These are phyloP conservation scores for Auricularia heimuer DNA, from an alignment of 768 basidiomycete genomes.

Conservation along the genomic window DNA sequence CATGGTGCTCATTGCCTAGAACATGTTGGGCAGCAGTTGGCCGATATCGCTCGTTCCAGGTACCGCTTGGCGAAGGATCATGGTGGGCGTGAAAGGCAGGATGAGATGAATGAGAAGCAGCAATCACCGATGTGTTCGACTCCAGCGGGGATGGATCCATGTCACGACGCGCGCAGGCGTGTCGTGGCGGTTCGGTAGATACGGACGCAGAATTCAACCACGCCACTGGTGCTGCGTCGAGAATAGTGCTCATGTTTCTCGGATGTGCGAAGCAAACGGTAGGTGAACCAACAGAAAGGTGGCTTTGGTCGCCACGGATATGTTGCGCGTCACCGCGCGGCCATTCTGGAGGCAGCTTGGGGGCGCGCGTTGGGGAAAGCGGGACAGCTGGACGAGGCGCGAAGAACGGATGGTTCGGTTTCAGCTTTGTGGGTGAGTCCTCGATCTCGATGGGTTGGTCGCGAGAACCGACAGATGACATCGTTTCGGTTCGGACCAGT, in stretches of 20 bases:
- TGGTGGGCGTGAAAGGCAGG: too few relatives aligned
- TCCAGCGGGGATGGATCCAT: too few relatives aligned
- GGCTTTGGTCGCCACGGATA: conserved; percentile 46
- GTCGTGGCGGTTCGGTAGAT: too few relatives aligned
- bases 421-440: conserved; percentile 30
- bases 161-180: too few relatives aligned
- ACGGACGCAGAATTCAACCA: too few relatives aligned
- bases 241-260: background rate
- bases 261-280: background rate
- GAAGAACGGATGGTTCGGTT: conserved; percentile 39
- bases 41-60: conserved; percentile 70
- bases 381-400: conserved; percentile 19
- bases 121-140: too few relatives aligned
- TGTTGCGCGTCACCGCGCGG: conserved; percentile 48
- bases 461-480: conserved; percentile 22
- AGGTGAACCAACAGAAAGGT: conserved; percentile 16
- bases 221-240: too few relatives aligned
- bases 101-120: too few relatives aligned
- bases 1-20: conserved; percentile 65
- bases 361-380: conserved; percentile 8
- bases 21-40: conserved; percentile 66
- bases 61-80: conserved; percentile 24
- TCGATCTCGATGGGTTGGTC: conserved; percentile 37
- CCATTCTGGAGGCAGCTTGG: conserved; percentile 27
- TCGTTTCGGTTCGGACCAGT: background rate